phyloP scores from a whole-genome alignment of 371 early-diverging fungal species.

The Syncephalis fuscata region DNA sequence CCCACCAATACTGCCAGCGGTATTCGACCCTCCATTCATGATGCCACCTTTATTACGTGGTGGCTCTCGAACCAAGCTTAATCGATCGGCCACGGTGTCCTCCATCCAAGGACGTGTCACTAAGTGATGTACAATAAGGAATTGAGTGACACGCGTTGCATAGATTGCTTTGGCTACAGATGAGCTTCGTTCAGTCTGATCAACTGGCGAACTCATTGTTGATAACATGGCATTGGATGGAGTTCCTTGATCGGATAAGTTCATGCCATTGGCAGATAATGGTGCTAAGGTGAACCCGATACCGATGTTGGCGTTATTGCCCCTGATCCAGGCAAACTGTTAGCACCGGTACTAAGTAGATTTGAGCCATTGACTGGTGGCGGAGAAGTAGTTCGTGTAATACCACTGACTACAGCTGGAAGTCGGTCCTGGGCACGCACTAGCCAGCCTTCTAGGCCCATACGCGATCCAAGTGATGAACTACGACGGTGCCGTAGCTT shows the following conservation, averaged over 20 bases:
- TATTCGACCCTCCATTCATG: neutral
- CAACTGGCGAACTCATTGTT: too few species aligned
- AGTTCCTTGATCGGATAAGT: too few species aligned
- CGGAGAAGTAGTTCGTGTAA: constrained; percentile 2
- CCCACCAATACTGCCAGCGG: too few species aligned
- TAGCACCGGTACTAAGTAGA: constrained; percentile 7
- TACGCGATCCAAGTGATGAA: too few species aligned
- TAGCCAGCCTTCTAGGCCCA: too few species aligned
- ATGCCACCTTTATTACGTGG: constrained; percentile 18
- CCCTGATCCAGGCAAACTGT: too few species aligned
- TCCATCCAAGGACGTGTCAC: constrained; percentile 36
- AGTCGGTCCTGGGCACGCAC: too few species aligned
- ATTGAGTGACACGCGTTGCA: constrained; percentile 4
- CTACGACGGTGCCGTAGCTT: constrained; percentile 13
- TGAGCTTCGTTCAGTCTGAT: constrained; percentile 17
- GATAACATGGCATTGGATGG: too few species aligned
- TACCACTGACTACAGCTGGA: neutral
- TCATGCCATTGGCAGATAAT: too few species aligned
- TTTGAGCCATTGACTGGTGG: constrained; percentile 2
- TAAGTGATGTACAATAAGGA: constrained; percentile 49
- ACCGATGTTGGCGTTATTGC: too few species aligned
- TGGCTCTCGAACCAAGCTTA: constrained; percentile 49
- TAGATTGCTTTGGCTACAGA: constrained; percentile 11
- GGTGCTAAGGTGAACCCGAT: too few species aligned
- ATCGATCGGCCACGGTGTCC: constrained; percentile 57